A percentile compares a stretch with the other conserved stretches of the same genome.
Conservation (phyloP, 2,329 filamentous ascomycete genomes). For the Alternaria angustiovoidea region DNA sequence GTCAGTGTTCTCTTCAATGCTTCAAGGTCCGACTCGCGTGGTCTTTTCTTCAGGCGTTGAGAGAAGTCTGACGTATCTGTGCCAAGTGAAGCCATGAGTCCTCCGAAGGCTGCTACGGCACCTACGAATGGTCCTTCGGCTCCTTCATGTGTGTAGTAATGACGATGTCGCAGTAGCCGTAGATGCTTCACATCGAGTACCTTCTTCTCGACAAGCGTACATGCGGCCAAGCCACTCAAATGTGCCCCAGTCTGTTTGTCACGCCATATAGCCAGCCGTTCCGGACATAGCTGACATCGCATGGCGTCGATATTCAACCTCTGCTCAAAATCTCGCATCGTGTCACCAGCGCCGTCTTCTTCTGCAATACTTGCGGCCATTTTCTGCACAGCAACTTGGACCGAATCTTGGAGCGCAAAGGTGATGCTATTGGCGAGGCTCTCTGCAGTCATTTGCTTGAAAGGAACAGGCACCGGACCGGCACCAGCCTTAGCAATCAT, state of each 20-base stretch:
- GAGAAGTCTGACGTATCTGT: slow-evolving; percentile 24
- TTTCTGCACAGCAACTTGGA: slow-evolving; percentile 21
- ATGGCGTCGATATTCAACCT: slow-evolving; percentile 23
- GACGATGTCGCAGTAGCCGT: slow-evolving; percentile 27
- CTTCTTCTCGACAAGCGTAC: slow-evolving; percentile 12
- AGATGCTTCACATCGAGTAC: slow-evolving; percentile 19
- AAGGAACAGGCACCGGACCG: slow-evolving; percentile 59
- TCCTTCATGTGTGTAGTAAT: slow-evolving; percentile 33
- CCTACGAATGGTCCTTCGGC: slow-evolving; percentile 24
- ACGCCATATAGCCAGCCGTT: slow-evolving; percentile 28
- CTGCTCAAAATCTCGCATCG: slow-evolving; percentile 22
- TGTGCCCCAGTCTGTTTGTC: slow-evolving; percentile 29
- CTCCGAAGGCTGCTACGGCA: slow-evolving; percentile 20
- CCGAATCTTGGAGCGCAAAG: slow-evolving; percentile 54
- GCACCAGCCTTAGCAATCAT: slow-evolving; percentile 61
- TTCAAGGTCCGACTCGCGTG: background rate
- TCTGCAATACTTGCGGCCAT: slow-evolving; percentile 29
- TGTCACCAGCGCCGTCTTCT: slow-evolving; percentile 24
- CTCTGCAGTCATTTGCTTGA: slow-evolving; percentile 55
- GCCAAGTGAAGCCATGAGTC: slow-evolving; percentile 15
- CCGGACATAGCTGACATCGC: slow-evolving; percentile 31
- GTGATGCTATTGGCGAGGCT: slow-evolving; percentile 58
- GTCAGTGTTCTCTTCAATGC: background rate
- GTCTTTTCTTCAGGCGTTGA: slow-evolving; percentile 16
- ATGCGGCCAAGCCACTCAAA: slow-evolving; percentile 27